Conservation (phyloP, 768 basidiomycete species). For the Pleurotus citrinopileatus region DNA sequence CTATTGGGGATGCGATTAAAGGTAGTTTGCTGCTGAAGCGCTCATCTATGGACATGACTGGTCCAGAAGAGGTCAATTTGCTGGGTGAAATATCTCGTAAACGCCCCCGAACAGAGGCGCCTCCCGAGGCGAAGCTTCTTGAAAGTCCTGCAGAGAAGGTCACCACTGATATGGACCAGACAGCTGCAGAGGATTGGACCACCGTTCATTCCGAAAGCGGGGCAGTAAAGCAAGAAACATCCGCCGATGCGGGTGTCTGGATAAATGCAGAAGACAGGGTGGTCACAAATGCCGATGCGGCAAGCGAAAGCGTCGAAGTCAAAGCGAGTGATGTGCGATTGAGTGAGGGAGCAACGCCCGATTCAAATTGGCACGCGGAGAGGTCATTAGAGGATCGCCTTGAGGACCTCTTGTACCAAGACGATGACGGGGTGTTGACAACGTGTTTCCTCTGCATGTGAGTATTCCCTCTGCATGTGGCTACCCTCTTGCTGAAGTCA, state of each 20-base stretch:
- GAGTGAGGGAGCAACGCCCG: background rate
- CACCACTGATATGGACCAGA: background rate
- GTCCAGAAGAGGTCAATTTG: background rate
- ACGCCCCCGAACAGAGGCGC: background rate
- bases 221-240: conserved; percentile 22
- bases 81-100: conserved; percentile 5
- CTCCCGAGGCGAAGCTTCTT: background rate
- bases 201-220: conserved; percentile 25
- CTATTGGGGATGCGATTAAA: background rate
- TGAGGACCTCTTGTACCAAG: conserved; percentile 37
- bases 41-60: conserved; percentile 4
- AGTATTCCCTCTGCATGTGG: conserved; percentile 21
- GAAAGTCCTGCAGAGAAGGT: background rate
- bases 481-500: background rate
- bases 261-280: too few species aligned
- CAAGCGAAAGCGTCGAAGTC: background rate
- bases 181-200: background rate
- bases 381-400: conserved; percentile 36
- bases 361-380: background rate
- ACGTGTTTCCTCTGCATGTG: conserved; percentile 53
- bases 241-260: conserved; percentile 39
- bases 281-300: background rate
- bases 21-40: conserved; percentile 3
- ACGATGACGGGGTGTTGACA: conserved; percentile 23
- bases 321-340: background rate